These are phyloP conservation scores for Penicillium goetzii DNA, from an alignment of 495 filamentous ascomycete species.

Conservation along the genomic window DNA sequence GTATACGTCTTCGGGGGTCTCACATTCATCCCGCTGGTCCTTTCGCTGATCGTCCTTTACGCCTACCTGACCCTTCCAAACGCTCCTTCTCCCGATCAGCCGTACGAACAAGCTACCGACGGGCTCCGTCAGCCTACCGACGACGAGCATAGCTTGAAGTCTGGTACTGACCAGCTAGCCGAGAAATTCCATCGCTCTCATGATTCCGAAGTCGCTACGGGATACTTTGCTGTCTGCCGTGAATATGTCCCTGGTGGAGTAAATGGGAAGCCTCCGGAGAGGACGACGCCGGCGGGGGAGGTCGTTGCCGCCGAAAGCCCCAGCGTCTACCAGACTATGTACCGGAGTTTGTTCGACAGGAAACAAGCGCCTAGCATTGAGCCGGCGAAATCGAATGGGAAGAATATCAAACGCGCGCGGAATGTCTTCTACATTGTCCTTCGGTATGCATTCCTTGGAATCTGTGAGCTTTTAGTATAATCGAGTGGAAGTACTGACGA, in stretches of 20 bases:
- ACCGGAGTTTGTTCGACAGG: constrained; percentile 91
- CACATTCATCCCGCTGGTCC: constrained; percentile 80
- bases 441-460: constrained; percentile 55
- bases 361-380: constrained; percentile 62
- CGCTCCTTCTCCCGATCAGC: constrained; percentile 40
- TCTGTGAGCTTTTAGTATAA: background rate
- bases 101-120: constrained; percentile 41
- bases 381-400: constrained; percentile 53
- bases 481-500: constrained; percentile 25
- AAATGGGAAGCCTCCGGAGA: constrained; percentile 87
- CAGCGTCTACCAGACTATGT: constrained; percentile 98
- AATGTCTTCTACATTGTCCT: constrained; percentile 96
- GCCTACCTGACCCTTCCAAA: constrained; percentile 70
- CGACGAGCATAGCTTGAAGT: constrained; percentile 54
- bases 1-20: constrained; percentile 88
- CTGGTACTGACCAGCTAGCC: constrained; percentile 52
- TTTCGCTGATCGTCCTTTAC: constrained; percentile 66
- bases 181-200: constrained; percentile 60
- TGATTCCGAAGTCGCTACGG: constrained; percentile 84
- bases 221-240: constrained; percentile 92
- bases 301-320: constrained; percentile 74
- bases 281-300: constrained; percentile 78
- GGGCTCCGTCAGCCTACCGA: constrained; percentile 42
- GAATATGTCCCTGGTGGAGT: constrained; percentile 89
- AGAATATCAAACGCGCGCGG: constrained; percentile 69